These are phyloP conservation scores for Hygrocybe punicea DNA, from an alignment of 768 basidiomycete species.

Conservation along the genomic window DNA sequence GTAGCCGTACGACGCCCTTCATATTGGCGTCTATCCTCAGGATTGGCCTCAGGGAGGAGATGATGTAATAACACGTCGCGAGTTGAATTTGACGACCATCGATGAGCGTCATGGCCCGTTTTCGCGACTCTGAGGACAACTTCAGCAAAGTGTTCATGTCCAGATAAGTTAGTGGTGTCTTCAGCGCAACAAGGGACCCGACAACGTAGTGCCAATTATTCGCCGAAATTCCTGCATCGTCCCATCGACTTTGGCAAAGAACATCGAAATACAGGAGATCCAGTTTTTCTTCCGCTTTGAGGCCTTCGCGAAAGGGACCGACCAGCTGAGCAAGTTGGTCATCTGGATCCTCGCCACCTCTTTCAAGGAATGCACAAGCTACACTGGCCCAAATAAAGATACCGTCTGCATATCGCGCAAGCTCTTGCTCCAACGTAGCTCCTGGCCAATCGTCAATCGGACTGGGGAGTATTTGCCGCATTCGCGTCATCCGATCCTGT, in stretches of 20 bases:
- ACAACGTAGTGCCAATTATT: conserved; percentile 3
- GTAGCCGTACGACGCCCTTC: not conserved
- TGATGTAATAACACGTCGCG: not conserved
- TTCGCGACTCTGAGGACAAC: not conserved
- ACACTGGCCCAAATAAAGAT: not conserved
- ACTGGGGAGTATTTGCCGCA: not conserved
- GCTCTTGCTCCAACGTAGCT: not conserved
- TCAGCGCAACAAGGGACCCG: not conserved
- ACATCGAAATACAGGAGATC: not conserved
- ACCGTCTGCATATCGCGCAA: not conserved
- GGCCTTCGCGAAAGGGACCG: not conserved
- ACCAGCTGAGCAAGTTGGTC: not conserved
- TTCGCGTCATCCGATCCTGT: not conserved
- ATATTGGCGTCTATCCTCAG: not conserved
- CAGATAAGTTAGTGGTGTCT: not conserved
- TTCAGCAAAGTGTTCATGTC: not conserved
- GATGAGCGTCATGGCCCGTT: not conserved
- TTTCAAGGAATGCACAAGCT: conserved; percentile 1
- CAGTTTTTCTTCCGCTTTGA: not conserved
- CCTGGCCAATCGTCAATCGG: not conserved
- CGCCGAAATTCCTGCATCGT: not conserved
- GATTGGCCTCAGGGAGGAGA: not conserved
- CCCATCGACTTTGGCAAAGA: not conserved
- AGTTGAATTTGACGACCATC: not conserved
- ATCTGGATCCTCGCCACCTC: not conserved